A percentile compares a stretch with the other conserved stretches of the same genome.
These are phyloP conservation scores for Penicillium bovifimosum DNA, from an alignment of 495 filamentous ascomycete species.

Conservation along the genomic window DNA sequence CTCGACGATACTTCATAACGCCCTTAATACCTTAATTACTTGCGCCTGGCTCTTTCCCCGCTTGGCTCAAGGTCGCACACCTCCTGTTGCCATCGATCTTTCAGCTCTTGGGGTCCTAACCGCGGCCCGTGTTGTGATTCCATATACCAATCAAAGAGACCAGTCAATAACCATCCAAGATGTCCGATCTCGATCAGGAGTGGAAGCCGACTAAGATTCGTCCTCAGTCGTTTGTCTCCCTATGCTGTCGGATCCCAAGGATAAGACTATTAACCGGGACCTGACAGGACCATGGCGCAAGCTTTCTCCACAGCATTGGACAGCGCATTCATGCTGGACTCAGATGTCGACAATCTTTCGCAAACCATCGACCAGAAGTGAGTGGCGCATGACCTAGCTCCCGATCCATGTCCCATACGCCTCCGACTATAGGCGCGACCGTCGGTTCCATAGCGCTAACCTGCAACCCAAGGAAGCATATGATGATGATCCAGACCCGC, in stretches of 20 bases:
- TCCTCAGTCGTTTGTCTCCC: constrained; percentile 72
- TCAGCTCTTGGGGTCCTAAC: not conserved
- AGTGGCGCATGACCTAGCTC: constrained; percentile 18
- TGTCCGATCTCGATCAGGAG: constrained; percentile 63
- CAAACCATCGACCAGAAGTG: constrained; percentile 82
- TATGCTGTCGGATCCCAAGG: not conserved
- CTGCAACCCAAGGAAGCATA: constrained; percentile 42
- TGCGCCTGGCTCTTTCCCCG: constrained; percentile 13
- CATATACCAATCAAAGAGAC: not conserved
- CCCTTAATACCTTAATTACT: constrained; percentile 5
- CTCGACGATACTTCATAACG: constrained; percentile 10
- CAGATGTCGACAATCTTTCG: constrained; percentile 68
- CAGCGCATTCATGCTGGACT: constrained; percentile 82
- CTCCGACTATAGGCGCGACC: not conserved
- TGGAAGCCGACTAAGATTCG: constrained; percentile 75
- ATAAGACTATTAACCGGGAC: constrained; percentile 22
- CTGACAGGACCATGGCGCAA: constrained; percentile 72
- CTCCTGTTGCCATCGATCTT: not conserved
- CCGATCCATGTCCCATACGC: not conserved
- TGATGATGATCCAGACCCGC: constrained; percentile 69
- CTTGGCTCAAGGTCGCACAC: constrained; percentile 12
- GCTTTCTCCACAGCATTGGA: constrained; percentile 82
- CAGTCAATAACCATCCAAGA: constrained; percentile 21
- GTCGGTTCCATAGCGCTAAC: not conserved
- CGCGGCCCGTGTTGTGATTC: not conserved